Base-by-base conservation (phyloP, 1,284 basidiomycete genomes). In the Fomitopsis pinicola region DNA sequence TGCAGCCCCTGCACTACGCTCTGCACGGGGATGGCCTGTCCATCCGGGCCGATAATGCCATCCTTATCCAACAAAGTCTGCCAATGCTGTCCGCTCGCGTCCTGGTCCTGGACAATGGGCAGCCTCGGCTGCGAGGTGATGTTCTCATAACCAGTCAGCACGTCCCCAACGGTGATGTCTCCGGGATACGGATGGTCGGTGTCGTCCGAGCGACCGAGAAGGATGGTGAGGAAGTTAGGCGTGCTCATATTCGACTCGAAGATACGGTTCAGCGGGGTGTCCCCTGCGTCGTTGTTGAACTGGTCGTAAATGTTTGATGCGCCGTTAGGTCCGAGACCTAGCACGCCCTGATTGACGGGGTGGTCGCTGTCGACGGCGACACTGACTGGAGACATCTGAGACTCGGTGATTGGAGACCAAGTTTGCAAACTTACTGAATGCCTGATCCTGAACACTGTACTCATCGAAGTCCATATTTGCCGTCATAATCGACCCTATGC, bases 201-300 rank as follows among this genome's bases (percentile, higher is more conserved):
- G 60, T 76, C 74, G 33, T 70, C 66, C 36, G 71, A 67, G 14
- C 76, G 72, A 4, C 71, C 69, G 46, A 79, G 73, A 14, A 76
- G 71, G 64, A 89, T 74, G 0, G 85, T 81, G 54, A 91, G 73
- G 65, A 72, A 81, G 69, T 88, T 86, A 0, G 85, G 80, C 5
- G 83, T 78, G 22, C 81, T 76, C 6, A 73, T 73, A 67, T 89
- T 80, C 62, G 84, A 80, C 17, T 75, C 71, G 70, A 90, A 90
- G 63, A 90, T 86, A 19, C 80, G 80, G 72, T 89, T 84, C 22
- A 88, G 74, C 14, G 84, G 78, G 2, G 86, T 76, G 64, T 83
- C 80, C 14, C 79, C 78, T n/a, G 64, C 53, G 14, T 67, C 48
- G 30, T 62, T 63, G 40, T 69, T 69, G 35, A 76, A 57, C 3